Conservation (phyloP, 768 basidiomycete species). For the Hericium alpestre region DNA sequence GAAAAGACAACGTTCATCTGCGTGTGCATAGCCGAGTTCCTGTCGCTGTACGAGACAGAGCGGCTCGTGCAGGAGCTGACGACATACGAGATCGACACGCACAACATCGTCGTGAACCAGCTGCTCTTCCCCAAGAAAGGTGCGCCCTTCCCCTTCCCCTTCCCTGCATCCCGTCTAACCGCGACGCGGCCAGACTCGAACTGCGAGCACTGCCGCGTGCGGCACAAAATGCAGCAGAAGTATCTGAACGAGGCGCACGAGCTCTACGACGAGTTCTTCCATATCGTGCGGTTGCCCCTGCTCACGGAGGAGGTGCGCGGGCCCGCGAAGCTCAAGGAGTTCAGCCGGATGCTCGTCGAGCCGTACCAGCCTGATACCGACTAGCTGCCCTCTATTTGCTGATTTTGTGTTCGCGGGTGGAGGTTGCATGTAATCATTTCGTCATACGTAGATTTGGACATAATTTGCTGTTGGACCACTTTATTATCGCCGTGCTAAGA, state of each 20-base stretch:
- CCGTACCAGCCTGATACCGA: constrained; percentile 48
- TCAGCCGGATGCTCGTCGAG: constrained; percentile 83
- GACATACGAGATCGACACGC: constrained; percentile 92
- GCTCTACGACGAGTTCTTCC: constrained; percentile 96
- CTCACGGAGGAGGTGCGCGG: constrained; percentile 96
- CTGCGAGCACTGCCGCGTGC: constrained; percentile 91
- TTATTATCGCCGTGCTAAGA: too few species aligned
- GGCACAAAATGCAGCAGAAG: constrained; percentile 97
- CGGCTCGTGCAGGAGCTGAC: constrained; percentile 93
- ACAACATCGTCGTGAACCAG: constrained; percentile 98
- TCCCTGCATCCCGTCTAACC: neutral
- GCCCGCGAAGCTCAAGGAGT: constrained; percentile 84
- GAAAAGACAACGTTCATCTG: constrained; percentile 99
- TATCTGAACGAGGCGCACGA: constrained; percentile 95
- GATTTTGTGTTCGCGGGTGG: too few species aligned
- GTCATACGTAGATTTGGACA: too few species aligned
- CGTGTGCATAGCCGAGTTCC: constrained; percentile 96
- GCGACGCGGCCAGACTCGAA: constrained; percentile 61
- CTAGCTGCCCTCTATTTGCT: neutral
- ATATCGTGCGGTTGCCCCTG: constrained; percentile 86
- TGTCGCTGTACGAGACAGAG: constrained; percentile 97
- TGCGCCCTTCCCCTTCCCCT: neutral
- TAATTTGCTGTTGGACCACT: too few species aligned
- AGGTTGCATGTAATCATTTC: too few species aligned
- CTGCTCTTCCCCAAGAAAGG: constrained; percentile 79